A percentile compares a stretch with the other conserved stretches of the same genome.
Evolutionary conservation across 73 alveolate species (phyloP).

Genomic region (Tetrahymena borealis): DNA sequence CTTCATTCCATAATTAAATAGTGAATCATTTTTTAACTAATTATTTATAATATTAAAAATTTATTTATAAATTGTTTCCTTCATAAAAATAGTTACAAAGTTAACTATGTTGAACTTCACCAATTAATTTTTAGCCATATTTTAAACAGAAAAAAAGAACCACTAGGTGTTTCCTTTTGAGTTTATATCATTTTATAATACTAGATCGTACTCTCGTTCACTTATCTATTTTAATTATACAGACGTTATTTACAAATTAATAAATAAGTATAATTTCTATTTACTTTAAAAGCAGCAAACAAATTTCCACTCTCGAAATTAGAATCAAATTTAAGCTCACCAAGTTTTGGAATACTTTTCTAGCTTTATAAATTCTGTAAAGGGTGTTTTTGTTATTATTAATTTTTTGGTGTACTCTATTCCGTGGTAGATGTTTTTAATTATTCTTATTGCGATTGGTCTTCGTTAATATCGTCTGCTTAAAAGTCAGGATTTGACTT

Average conservation of each 20-base stretch:
- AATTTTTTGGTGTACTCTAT: neutral
- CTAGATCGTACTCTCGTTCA: slow-evolving; percentile 56
- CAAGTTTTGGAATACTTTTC: neutral
- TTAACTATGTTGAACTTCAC: slow-evolving; percentile 70
- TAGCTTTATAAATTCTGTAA: neutral
- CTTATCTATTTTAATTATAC: neutral
- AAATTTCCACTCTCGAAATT: slow-evolving; percentile 81
- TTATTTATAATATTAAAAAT: neutral
- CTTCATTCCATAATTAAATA: slow-evolving; percentile 88
- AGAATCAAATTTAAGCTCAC: slow-evolving; percentile 61
- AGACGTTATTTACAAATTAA: neutral
- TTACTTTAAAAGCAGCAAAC: slow-evolving; percentile 45
- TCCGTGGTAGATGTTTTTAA: neutral
- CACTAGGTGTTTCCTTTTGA: slow-evolving; percentile 82
- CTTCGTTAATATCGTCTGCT: neutral
- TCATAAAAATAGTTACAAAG: neutral
- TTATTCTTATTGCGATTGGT: neutral
- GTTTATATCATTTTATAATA: slow-evolving; percentile 73
- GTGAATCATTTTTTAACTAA: slow-evolving; percentile 57
- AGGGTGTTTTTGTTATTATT: neutral
- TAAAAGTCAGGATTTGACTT: neutral
- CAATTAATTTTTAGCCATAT: neutral
- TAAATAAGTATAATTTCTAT: neutral
- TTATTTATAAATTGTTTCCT: neutral
- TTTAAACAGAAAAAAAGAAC: slow-evolving; percentile 58